Percentiles rank a stretch among this genome's conserved stretches.
These are phyloP conservation scores for Amanita subjunquillea DNA, from an alignment of 768 basidiomycete species.

Conservation along the genomic window DNA sequence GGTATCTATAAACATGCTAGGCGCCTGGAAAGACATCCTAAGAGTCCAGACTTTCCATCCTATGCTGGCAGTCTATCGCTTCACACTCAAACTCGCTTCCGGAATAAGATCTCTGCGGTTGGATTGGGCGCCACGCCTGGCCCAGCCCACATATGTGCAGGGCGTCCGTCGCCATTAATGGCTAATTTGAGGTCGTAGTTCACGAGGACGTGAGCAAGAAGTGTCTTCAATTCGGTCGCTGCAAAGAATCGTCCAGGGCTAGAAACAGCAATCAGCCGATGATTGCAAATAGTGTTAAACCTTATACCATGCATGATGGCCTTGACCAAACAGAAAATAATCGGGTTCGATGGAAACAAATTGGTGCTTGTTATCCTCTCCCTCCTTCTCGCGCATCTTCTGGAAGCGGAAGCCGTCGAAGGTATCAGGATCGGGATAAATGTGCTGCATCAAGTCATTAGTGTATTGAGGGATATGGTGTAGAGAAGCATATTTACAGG, in stretches of 20 bases:
- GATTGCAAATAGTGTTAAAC: neutral
- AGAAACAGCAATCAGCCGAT: neutral
- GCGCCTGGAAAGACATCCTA: too few relatives aligned
- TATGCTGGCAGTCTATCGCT: too few relatives aligned
- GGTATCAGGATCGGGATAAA: constrained; percentile 21
- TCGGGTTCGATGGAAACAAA: constrained; percentile 16
- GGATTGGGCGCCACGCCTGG: constrained; percentile 16
- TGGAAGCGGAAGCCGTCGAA: constrained; percentile 35
- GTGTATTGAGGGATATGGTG: neutral
- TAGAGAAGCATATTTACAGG: neutral
- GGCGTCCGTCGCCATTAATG: constrained; percentile 3
- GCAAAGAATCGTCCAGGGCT: constrained; percentile 27
- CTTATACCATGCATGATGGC: constrained; percentile 11
- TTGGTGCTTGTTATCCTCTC: constrained; percentile 19
- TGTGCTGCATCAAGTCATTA: constrained; percentile 5
- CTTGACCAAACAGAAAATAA: constrained; percentile 24
- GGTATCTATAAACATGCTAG: too few relatives aligned
- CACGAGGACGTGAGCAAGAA: constrained; percentile 20
- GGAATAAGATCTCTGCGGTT: constrained; percentile 23
- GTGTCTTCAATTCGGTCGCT: constrained; percentile 20
- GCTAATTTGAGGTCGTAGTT: constrained; percentile 25
- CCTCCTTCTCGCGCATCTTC: constrained; percentile 18
- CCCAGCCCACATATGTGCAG: constrained; percentile 8
- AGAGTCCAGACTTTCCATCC: too few relatives aligned
- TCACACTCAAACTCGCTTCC: constrained; percentile 10